Conservation (phyloP, 352 stramenopile species). For the Lagenidium giganteum region DNA sequence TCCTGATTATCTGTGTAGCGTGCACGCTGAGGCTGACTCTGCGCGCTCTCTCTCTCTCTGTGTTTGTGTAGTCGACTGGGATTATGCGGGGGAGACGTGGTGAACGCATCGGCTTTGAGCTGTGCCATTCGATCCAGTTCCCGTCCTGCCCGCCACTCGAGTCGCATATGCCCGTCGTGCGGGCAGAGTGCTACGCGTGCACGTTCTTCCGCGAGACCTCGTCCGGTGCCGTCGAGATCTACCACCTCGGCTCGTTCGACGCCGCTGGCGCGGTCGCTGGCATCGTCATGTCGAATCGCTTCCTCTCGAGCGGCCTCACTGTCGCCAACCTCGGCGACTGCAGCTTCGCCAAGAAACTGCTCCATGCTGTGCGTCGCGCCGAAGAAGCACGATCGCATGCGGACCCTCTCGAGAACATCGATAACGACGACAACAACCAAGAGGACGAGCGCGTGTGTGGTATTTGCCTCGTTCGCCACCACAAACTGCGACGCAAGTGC, state of each 20-base stretch:
- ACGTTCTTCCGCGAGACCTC: conserved; percentile 62
- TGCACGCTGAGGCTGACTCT: conserved; percentile 33
- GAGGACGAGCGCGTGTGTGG: conserved; percentile 39
- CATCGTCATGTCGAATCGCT: conserved; percentile 36
- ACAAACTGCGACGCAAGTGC: conserved; percentile 30
- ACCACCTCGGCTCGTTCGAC: conserved; percentile 56
- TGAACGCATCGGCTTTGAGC: conserved; percentile 49
- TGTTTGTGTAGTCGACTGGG: conserved; percentile 60
- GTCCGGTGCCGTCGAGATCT: conserved; percentile 51
- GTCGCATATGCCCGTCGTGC: too few species aligned
- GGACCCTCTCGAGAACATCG: conserved; percentile 24
- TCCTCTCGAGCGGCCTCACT: conserved; percentile 33
- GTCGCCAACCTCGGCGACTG: conserved; percentile 37
- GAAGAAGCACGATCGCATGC: conserved; percentile 8
- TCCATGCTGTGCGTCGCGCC: conserved; percentile 27
- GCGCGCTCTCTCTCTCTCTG: conserved; percentile 33
- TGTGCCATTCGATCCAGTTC: conserved; percentile 64
- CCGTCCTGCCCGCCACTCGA: conserved; percentile 36
- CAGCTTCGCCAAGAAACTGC: conserved; percentile 58
- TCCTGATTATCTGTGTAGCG: too few species aligned
- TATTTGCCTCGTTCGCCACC: conserved; percentile 33
- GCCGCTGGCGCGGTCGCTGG: conserved; percentile 37
- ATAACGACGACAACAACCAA: conserved; percentile 25
- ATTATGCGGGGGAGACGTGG: conserved; percentile 30
- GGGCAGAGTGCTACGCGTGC: conserved; percentile 58